A percentile compares a stretch with the other conserved stretches of the same genome.
Conservation (phyloP, 371 early-diverging fungal species). For the Lichtheimia ornata region DNA sequence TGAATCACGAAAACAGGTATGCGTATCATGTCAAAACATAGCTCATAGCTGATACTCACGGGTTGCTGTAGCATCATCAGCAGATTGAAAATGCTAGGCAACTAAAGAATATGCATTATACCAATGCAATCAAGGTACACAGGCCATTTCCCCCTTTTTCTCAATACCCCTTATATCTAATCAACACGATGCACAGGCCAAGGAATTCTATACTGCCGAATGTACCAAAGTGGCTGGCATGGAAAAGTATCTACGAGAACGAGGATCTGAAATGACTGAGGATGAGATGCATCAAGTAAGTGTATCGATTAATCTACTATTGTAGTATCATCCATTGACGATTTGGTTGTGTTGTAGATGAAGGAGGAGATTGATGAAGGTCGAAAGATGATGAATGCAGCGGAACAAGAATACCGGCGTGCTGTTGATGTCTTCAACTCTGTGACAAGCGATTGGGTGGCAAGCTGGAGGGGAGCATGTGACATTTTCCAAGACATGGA, state of each 20-base stretch:
- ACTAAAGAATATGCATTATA: conserved; percentile 37
- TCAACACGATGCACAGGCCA: conserved; percentile 2
- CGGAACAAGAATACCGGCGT: conserved; percentile 42
- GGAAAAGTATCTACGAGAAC: conserved; percentile 22
- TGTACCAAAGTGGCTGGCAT: conserved; percentile 26
- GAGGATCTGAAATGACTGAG: conserved; percentile 11
- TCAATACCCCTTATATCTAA: neutral
- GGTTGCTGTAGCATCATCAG: conserved; percentile 32
- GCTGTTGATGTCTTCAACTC: conserved; percentile 32
- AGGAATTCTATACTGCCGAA: conserved; percentile 23
- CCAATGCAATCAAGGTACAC: conserved; percentile 41
- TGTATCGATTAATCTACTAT: neutral
- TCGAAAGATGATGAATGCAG: conserved; percentile 18
- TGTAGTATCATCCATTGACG: neutral
- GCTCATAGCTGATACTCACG: neutral
- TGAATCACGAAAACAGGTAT: conserved; percentile 35
- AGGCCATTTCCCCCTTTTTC: neutral
- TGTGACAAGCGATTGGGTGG: conserved; percentile 35
- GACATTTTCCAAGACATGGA: conserved; percentile 48
- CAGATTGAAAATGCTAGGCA: conserved; percentile 46
- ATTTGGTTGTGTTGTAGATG: neutral
- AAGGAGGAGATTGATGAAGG: conserved; percentile 21
- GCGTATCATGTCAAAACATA: neutral
- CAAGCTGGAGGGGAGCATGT: conserved; percentile 34
- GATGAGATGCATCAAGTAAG: conserved; percentile 18